Conservation (phyloP, 2,329 filamentous ascomycete genomes). For the Penicillium crustosum region DNA sequence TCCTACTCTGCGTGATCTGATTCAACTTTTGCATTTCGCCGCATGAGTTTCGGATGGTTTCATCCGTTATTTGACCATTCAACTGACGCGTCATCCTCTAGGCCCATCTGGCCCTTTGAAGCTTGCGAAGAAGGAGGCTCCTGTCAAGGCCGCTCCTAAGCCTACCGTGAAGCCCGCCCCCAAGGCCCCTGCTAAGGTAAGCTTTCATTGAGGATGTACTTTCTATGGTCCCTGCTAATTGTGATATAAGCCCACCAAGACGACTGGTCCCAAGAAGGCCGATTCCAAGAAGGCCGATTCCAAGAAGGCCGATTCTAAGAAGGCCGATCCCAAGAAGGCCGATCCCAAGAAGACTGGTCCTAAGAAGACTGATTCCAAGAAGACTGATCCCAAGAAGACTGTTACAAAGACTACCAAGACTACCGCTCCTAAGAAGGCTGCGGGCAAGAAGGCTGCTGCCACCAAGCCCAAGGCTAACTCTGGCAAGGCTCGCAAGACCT, state of each 20-base stretch:
- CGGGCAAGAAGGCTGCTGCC: slow-evolving; percentile 50
- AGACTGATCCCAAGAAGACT: slow-evolving; percentile 43
- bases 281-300: slow-evolving; percentile 49
- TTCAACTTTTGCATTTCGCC: neutral
- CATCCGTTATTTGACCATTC: neutral
- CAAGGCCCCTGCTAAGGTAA: slow-evolving; percentile 16
- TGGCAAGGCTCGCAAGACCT: slow-evolving; percentile 55
- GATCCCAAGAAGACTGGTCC: slow-evolving; percentile 47
- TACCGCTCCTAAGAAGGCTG: slow-evolving; percentile 50
- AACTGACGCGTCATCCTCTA: slow-evolving; percentile 43
- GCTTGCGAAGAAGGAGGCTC: slow-evolving; percentile 74
- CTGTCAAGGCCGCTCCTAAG: slow-evolving; percentile 32
- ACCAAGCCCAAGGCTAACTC: slow-evolving; percentile 55
- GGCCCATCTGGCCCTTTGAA: slow-evolving; percentile 87
- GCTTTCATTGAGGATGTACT: neutral
- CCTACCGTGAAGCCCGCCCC: slow-evolving; percentile 14
- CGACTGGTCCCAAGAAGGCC: slow-evolving; percentile 44
- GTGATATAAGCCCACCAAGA: slow-evolving; percentile 36
- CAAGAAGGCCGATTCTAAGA: no score
- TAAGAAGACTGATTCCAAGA: slow-evolving; percentile 51
- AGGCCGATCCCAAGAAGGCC: slow-evolving; percentile 51
- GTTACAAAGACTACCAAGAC: slow-evolving; percentile 40
- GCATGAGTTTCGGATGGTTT: neutral
- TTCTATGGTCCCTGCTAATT: slow-evolving; percentile 10
- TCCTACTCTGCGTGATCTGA: neutral